phyloP scores from a whole-genome alignment of 164 flowering plant species.

The Cinnamomum chago region DNA sequence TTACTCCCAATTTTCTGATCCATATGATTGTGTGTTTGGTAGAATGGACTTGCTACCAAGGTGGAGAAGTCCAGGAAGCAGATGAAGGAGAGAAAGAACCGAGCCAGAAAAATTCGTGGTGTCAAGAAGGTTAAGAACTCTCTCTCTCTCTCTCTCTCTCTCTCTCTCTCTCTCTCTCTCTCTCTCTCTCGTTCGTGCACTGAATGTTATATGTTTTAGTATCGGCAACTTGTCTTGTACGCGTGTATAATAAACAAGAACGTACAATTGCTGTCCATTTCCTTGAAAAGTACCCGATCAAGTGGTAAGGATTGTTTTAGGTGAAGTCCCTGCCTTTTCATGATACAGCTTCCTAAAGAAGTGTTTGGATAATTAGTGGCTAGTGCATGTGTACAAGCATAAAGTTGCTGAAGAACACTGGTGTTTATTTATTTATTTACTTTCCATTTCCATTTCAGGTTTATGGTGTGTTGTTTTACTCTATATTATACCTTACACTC shows the following conservation, averaged over 20 bases:
- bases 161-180: no score
- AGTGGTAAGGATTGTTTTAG: no score
- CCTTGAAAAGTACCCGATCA: no score
- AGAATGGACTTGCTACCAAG: conserved; percentile 32
- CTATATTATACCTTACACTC: neutral
- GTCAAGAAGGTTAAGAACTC: conserved; percentile 24
- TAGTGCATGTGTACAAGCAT: neutral
- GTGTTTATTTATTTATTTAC: neutral
- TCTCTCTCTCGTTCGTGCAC: no score
- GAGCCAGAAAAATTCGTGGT: conserved; percentile 29
- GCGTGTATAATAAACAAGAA: no score
- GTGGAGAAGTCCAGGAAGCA: conserved; percentile 35
- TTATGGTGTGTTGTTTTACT: neutral
- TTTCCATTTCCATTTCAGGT: neutral
- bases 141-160: neutral
- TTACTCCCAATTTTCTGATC: neutral
- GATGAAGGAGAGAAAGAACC: conserved; percentile 33
- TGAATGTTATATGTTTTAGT: no score
- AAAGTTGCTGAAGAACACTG: neutral
- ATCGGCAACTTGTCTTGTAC: no score
- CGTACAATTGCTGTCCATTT: no score
- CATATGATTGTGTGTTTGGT: conserved; percentile 2
- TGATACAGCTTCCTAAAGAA: no score
- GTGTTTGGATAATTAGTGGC: neutral
- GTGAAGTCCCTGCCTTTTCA: no score